These are phyloP conservation scores for Botryotinia convoluta DNA, from an alignment of 2,329 filamentous ascomycete species.

Conservation along the genomic window DNA sequence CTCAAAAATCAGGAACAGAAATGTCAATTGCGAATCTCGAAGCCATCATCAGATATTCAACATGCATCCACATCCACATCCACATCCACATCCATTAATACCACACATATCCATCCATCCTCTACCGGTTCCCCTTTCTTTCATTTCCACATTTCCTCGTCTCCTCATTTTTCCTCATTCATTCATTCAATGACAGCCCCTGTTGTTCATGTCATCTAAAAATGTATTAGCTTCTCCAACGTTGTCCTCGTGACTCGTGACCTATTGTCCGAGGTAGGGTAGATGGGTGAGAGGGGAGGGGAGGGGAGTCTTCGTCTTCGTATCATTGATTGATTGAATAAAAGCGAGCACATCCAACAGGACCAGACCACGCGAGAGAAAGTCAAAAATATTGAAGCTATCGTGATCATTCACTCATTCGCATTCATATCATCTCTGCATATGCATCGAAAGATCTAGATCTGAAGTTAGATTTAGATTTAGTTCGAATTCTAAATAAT, in stretches of 20 bases:
- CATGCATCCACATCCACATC: not conserved
- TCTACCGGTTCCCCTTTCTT: not conserved
- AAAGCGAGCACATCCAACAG: not conserved
- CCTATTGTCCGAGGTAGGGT: not conserved
- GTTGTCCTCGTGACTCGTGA: slow-evolving; percentile 17
- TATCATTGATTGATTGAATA: not conserved
- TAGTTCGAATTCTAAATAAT: not conserved
- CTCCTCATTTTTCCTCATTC: not conserved
- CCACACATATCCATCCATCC: not conserved
- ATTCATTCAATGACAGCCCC: not conserved
- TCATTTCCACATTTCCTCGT: not conserved
- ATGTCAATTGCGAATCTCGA: not conserved
- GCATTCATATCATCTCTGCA: not conserved
- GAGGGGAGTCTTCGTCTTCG: not conserved
- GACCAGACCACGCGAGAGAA: not conserved
- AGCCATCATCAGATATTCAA: not conserved
- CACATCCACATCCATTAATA: not conserved
- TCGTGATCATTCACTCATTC: not conserved
- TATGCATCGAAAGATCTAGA: not conserved
- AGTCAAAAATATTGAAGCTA: not conserved
- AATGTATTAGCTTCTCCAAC: not conserved
- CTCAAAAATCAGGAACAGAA: not conserved
- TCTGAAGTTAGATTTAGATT: not conserved
- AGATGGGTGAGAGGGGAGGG: not conserved
- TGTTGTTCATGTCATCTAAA: not conserved